Evolutionary conservation across 225 moss, liverwort and hornwort genomes (phyloP).

Genomic region (Thuidium tamariscinum): DNA sequence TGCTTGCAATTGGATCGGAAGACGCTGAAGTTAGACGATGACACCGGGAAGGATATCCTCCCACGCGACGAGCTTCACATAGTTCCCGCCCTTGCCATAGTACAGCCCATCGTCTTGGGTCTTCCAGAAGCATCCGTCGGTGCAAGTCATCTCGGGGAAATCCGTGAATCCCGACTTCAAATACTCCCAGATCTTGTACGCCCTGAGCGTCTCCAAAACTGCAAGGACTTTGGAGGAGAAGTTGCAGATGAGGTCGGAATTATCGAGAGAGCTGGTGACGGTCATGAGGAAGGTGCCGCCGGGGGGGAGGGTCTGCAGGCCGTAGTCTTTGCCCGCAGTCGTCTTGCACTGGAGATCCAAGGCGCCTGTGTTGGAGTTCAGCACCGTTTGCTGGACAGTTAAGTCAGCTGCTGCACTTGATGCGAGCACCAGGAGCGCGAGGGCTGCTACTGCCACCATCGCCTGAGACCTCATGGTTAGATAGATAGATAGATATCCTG

Average conservation of each 20-base stretch:
- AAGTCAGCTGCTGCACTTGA: not conserved
- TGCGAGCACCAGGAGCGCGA: not conserved
- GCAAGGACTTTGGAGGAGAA: not conserved
- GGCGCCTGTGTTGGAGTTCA: not conserved
- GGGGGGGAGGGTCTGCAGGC: not conserved
- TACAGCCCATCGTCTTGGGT: slow-evolving; percentile 13
- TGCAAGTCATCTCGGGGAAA: slow-evolving; percentile 14
- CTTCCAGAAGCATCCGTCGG: slow-evolving; percentile 16
- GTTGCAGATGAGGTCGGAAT: slow-evolving; percentile 10
- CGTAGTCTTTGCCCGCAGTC: not conserved
- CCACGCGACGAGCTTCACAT: not conserved
- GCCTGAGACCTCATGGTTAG: not conserved
- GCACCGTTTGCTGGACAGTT: not conserved
- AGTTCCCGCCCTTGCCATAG: not conserved
- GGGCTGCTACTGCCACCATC: not conserved
- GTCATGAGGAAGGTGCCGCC: not conserved
- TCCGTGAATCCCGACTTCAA: slow-evolving; percentile 15
- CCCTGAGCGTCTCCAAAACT: not conserved
- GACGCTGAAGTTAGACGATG: not conserved
- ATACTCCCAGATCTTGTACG: slow-evolving; percentile 16
- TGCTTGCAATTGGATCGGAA: not conserved
- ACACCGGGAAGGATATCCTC: not conserved
- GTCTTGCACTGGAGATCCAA: not conserved
- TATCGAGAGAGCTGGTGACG: not conserved
- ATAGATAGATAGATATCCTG: not conserved